Conservation (phyloP, 306 rosid genomes). For the Luffa aegyptiaca region DNA sequence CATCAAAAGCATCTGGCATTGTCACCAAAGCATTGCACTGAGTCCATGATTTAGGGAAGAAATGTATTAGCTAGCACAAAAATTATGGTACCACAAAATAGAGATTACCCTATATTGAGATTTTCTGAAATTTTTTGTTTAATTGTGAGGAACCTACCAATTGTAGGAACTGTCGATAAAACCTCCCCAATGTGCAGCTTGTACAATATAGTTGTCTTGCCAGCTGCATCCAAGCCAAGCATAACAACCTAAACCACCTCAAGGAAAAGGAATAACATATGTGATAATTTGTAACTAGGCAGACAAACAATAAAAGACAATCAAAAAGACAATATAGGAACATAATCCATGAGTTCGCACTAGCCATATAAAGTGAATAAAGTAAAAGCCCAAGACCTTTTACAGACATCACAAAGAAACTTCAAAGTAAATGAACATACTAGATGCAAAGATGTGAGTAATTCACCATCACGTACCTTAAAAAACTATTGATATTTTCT, state of each 20-base stretch:
- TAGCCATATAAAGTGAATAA: not conserved
- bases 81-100: not conserved
- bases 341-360: not conserved
- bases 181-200: slow-evolving; percentile 92
- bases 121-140: not conserved
- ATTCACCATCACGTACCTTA: not conserved
- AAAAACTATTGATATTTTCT: not conserved
- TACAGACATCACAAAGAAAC: not conserved
- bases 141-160: slow-evolving; percentile 40
- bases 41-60: not conserved
- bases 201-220: slow-evolving; percentile 84
- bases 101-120: not conserved
- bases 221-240: slow-evolving; percentile 97
- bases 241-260: slow-evolving; percentile 65
- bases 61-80: not conserved
- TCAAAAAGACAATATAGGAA: not conserved
- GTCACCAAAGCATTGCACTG: not conserved
- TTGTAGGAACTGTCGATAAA: slow-evolving; percentile 83
- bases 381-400: not conserved
- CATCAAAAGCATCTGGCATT: not conserved
- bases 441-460: not conserved
- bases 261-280: not conserved
- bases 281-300: not conserved
- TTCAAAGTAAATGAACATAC: not conserved
- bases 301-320: not conserved